Evolutionary conservation across 2,329 filamentous ascomycete species (phyloP).

Genomic region (Pseudophaeomoniella oleicola): DNA sequence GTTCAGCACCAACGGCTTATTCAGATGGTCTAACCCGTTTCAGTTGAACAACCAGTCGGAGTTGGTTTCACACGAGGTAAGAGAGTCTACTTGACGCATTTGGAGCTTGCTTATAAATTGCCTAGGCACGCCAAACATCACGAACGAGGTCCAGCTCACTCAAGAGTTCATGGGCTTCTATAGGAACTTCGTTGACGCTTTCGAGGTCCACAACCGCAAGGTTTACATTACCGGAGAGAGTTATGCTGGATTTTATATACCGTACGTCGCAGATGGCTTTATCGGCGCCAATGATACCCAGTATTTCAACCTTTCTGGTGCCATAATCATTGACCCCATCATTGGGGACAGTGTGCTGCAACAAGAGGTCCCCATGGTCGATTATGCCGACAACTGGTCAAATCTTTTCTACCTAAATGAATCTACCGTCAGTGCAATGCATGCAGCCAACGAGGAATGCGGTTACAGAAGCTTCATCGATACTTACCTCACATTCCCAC

Average conservation of each 20-base stretch:
- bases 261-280: slow-evolving; percentile 23
- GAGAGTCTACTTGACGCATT: no score
- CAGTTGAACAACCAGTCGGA: slow-evolving; percentile 35
- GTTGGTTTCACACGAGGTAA: slow-evolving; percentile 26
- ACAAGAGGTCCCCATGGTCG: slow-evolving; percentile 19
- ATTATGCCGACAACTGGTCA: slow-evolving; percentile 5
- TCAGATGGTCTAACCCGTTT: no score
- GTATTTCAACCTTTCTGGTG: slow-evolving; percentile 37
- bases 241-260: slow-evolving; percentile 40
- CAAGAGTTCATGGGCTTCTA: slow-evolving; percentile 34
- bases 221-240: slow-evolving; percentile 41
- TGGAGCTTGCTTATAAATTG: no score
- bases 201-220: slow-evolving; percentile 37
- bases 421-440: slow-evolving; percentile 23
- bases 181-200: slow-evolving; percentile 41
- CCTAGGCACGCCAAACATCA: slow-evolving; percentile 25
- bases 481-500: slow-evolving; percentile 47
- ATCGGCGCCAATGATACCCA: slow-evolving; percentile 23
- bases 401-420: slow-evolving; percentile 29
- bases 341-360: slow-evolving; percentile 23
- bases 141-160: slow-evolving; percentile 30
- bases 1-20: no score
- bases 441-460: slow-evolving; percentile 25
- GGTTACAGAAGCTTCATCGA: slow-evolving; percentile 32
- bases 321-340: slow-evolving; percentile 33